These are phyloP conservation scores for Gossypium gossypioides DNA, from an alignment of 441 rosid genomes.

Conservation along the genomic window DNA sequence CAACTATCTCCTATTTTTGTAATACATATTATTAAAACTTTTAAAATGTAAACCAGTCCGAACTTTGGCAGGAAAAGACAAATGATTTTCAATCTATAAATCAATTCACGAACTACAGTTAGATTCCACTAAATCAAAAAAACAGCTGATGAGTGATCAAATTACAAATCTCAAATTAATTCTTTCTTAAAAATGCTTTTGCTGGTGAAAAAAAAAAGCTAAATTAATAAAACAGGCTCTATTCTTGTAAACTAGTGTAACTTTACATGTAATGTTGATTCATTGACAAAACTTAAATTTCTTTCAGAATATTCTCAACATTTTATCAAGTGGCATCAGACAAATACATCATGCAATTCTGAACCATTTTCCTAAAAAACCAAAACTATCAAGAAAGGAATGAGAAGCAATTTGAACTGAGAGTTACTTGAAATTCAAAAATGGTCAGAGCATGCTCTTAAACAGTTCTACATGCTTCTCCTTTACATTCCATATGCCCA, in stretches of 20 bases:
- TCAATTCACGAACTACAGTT: background rate
- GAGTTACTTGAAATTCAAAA: background rate
- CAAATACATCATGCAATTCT: background rate
- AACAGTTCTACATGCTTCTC: background rate
- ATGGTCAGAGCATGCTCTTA: background rate
- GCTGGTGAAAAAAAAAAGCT: background rate
- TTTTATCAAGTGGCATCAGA: background rate
- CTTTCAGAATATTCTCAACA: background rate
- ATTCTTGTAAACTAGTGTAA: background rate
- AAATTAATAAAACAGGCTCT: background rate
- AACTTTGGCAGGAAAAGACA: slow-evolving; percentile 5
- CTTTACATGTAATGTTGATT: background rate
- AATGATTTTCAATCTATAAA: background rate
- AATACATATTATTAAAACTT: slow-evolving; percentile 17
- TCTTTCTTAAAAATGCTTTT: background rate
- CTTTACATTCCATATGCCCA: background rate
- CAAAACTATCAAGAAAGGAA: slow-evolving; percentile 2
- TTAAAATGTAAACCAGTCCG: background rate
- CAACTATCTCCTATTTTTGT: too few relatives aligned
- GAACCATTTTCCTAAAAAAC: background rate
- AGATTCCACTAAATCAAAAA: background rate
- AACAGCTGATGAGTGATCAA: background rate
- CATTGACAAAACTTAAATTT: background rate
- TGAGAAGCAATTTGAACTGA: background rate
- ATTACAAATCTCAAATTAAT: background rate